Evolutionary conservation across 2,329 filamentous ascomycete genomes (phyloP), one percentile per base, ranked within the genome.

Genomic region (Pseudopyricularia cyperi): DNA sequence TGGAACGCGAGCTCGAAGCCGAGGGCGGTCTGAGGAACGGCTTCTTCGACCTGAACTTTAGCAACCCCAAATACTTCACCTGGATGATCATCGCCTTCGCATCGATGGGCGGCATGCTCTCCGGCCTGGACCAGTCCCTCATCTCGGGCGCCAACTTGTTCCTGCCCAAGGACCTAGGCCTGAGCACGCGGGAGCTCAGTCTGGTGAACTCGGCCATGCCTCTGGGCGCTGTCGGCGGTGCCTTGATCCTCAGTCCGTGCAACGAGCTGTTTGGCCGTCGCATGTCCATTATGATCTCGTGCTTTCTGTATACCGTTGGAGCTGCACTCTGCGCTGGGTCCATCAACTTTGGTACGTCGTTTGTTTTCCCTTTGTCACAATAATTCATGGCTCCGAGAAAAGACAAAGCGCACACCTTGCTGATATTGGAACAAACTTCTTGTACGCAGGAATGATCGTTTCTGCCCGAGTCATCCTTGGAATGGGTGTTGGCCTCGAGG

Each of bases 41-140:
- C 49, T 60, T 71, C 17, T 60, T 62, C 33, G 61, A 71, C 50
- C 57, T 73, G 2, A 69, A 72, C 50, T 64, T 72, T 8, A 58
- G 63, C 1, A 71, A 71, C 6, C 60, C 62, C 4, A 50, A 46
- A 7, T 66, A 80, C 60, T 88, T 86, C 63, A 87, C 83, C 26
- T 84, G 75, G 70, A 66, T 84, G 15, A 72, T 86, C 14, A 81
- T 85, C 46, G 79, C 74, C 1, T 87, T 87, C 58, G 83, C 83
- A n/a, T 84, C 80, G 15, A 85, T 87, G 80, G 83, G 84, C 49
- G 84, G 84, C 62, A 68, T 88, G 22, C 75, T 87, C 0, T 85
- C 81, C 1, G 84, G 84, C 55, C 72, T 88, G 19, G 84, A 88
- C 60, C 84, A 88, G 65, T 84, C 79, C 46, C 70, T 87, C 52